Conservation (phyloP, 768 basidiomycete species). For the Hygrocybe coccinea region DNA sequence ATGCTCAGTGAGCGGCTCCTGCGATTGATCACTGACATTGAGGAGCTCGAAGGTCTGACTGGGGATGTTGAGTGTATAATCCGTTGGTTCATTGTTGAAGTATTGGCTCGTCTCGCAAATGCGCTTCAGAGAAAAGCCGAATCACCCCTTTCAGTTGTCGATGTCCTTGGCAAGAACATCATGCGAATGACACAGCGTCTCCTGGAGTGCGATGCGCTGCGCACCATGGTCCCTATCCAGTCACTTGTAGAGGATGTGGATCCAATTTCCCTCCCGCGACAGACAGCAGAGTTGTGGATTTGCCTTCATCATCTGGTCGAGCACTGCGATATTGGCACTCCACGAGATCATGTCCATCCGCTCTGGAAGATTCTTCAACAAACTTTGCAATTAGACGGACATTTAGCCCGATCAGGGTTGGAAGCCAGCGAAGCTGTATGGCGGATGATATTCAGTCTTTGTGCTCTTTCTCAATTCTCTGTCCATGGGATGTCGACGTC, state of each 20-base stretch:
- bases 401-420: conserved; percentile 29
- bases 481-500: conserved; percentile 37
- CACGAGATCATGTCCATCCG: conserved; percentile 25
- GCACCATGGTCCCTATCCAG: conserved; percentile 37
- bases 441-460: conserved; percentile 62
- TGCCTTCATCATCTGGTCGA: conserved; percentile 57
- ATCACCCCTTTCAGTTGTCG: conserved; percentile 7
- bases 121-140: conserved; percentile 17
- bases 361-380: conserved; percentile 46
- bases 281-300: conserved; percentile 68
- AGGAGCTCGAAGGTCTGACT: conserved; percentile 36
- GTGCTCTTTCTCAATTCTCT: conserved; percentile 77
- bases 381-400: conserved; percentile 24
- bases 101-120: conserved; percentile 41
- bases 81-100: conserved; percentile 60
- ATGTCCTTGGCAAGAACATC: conserved; percentile 27
- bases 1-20: conserved; percentile 35
- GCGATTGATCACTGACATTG: conserved; percentile 36
- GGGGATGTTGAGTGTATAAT: conserved; percentile 36
- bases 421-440: conserved; percentile 66
- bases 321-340: conserved; percentile 14
- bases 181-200: conserved; percentile 47
- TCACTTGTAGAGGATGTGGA: conserved; percentile 31
- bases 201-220: conserved; percentile 48
- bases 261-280: conserved; percentile 35